A percentile compares a stretch with the other conserved stretches of the same genome.
phyloP scores from a whole-genome alignment of 768 basidiomycete genomes.

The Tulasnella calospora region DNA sequence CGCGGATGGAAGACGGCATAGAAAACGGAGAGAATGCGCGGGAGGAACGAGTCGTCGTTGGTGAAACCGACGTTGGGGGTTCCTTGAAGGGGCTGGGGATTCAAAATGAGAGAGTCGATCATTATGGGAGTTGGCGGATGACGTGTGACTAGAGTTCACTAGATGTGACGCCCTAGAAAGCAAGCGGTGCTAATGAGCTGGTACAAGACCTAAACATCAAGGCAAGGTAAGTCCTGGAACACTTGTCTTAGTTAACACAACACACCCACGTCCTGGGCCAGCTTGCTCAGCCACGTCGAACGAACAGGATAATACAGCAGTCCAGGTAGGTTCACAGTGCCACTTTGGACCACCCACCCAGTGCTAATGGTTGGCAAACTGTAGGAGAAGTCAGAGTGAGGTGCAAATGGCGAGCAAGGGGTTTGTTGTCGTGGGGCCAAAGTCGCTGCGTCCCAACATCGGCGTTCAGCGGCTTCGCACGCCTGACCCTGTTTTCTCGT shows the following conservation, averaged over 20 bases:
- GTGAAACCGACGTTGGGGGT: not conserved
- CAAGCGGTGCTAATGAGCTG: not conserved
- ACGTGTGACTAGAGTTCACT: not conserved
- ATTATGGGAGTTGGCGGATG: not conserved
- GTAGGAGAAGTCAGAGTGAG: not conserved
- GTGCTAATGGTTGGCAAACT: not conserved
- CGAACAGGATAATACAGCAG: not conserved
- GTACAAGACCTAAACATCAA: not conserved
- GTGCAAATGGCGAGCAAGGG: not conserved
- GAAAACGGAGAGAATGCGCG: constrained; percentile 60
- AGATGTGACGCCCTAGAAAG: not conserved
- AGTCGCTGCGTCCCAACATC: not conserved
- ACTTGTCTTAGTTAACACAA: not conserved
- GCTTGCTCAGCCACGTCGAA: not conserved
- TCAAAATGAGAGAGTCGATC: constrained; percentile 24
- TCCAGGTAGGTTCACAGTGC: not conserved
- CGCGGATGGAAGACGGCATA: constrained; percentile 86
- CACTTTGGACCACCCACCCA: not conserved
- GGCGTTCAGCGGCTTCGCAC: not conserved
- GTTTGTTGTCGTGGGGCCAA: not conserved
- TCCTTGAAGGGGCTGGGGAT: constrained; percentile 7
- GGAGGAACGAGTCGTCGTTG: constrained; percentile 25
- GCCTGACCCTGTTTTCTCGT: not conserved
- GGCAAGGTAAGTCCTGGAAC: not conserved
- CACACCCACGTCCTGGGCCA: not conserved